A percentile compares a stretch with the other conserved stretches of the same genome.
Evolutionary conservation across 768 basidiomycete species (phyloP).

Genomic region (Boletus rex-veris): DNA sequence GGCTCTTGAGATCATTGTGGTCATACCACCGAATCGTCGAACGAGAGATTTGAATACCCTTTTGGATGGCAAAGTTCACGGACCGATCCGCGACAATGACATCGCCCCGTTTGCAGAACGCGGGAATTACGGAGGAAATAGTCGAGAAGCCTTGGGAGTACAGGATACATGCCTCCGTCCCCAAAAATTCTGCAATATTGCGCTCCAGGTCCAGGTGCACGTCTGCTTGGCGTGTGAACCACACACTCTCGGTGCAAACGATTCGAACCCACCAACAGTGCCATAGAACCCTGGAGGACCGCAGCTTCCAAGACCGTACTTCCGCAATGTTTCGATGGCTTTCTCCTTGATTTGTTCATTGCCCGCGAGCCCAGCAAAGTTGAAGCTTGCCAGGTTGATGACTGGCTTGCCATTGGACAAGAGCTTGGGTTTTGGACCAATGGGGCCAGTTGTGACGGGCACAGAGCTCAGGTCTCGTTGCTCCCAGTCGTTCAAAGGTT

Average conservation of each 20-base stretch:
- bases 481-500: constrained; percentile 56
- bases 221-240: constrained; percentile 45
- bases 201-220: constrained; percentile 88
- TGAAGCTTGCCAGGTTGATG: constrained; percentile 83
- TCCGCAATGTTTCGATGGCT: constrained; percentile 77
- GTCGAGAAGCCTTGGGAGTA: constrained; percentile 94
- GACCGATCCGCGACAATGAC: constrained; percentile 97
- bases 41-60: constrained; percentile 91
- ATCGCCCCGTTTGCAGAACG: constrained; percentile 96
- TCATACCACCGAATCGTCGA: constrained; percentile 94
- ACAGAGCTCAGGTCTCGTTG: constrained; percentile 67
- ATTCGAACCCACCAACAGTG: constrained; percentile 67
- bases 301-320: constrained; percentile 92
- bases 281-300: constrained; percentile 98
- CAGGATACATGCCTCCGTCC: constrained; percentile 83
- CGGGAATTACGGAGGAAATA: constrained; percentile 90
- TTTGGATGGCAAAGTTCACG: constrained; percentile 94
- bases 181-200: constrained; percentile 87
- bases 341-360: constrained; percentile 84
- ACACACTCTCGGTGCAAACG: background rate
- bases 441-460: constrained; percentile 75
- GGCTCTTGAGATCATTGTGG: constrained; percentile 88
- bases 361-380: constrained; percentile 87
- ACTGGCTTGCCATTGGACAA: constrained; percentile 68
- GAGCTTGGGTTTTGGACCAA: constrained; percentile 81